Evolutionary conservation across 1,284 basidiomycete species (phyloP).

Genomic region (Marasmius tenuissimus): DNA sequence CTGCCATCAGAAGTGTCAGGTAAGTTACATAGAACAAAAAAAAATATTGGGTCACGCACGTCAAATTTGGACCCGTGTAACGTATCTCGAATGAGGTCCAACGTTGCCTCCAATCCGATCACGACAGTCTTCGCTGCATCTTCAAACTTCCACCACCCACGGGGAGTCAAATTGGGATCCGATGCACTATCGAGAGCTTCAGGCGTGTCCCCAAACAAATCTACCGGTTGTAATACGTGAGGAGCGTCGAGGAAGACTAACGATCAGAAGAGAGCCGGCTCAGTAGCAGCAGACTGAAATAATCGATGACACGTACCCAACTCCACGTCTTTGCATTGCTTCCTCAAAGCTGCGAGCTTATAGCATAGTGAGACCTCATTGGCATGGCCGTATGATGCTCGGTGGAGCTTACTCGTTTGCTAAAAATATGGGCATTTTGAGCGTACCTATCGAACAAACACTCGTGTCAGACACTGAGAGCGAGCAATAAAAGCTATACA

Average conservation of each 20-base stretch:
- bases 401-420: conserved; percentile 64
- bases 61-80: conserved; percentile 56
- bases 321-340: conserved; percentile 70
- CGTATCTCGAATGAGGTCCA: conserved; percentile 47
- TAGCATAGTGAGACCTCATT: conserved; percentile 18
- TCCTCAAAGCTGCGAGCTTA: conserved; percentile 76
- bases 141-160: conserved; percentile 76
- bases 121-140: conserved; percentile 51
- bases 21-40: background rate
- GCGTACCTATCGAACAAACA: conserved; percentile 57
- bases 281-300: background rate
- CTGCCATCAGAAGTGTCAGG: conserved; percentile 33
- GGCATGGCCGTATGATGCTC: background rate
- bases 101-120: conserved; percentile 59
- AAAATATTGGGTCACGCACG: conserved; percentile 36
- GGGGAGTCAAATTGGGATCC: conserved; percentile 65
- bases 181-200: conserved; percentile 48
- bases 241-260: conserved; percentile 86
- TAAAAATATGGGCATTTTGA: conserved; percentile 80
- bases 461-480: background rate
- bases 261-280: conserved; percentile 1
- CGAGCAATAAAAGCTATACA: conserved; percentile 17
- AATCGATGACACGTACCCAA: conserved; percentile 46
- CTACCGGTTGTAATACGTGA: conserved; percentile 69
- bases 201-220: conserved; percentile 62